Conservation (phyloP, 768 basidiomycete species). For the Suillus lakei region DNA sequence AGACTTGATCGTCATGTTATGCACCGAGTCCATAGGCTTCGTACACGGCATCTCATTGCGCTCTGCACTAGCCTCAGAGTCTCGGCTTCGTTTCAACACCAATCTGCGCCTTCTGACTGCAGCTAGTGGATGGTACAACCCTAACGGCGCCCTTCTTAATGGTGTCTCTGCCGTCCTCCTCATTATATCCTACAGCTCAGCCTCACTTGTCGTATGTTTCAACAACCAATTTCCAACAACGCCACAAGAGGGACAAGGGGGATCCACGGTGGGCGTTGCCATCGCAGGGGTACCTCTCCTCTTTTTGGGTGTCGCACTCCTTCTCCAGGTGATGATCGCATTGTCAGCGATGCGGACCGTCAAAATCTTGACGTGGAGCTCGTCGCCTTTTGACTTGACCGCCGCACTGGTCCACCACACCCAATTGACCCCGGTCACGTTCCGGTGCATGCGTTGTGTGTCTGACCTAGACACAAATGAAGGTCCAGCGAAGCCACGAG, state of each 20-base stretch:
- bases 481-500: not conserved
- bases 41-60: constrained; percentile 31
- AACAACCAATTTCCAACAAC: not conserved
- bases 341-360: not conserved
- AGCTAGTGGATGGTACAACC: constrained; percentile 17
- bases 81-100: constrained; percentile 31
- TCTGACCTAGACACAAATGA: not conserved
- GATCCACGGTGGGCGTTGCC: too few species aligned
- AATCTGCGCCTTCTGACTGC: constrained; percentile 35
- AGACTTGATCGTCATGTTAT: constrained; percentile 29
- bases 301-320: constrained; percentile 3
- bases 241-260: too few species aligned
- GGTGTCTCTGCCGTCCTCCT: constrained; percentile 29
- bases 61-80: constrained; percentile 30
- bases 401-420: not conserved
- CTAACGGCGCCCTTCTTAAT: constrained; percentile 29
- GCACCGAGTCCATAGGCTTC: constrained; percentile 35
- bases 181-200: constrained; percentile 33
- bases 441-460: not conserved
- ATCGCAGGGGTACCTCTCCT: not conserved
- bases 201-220: constrained; percentile 17
- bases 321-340: constrained; percentile 7
- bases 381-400: constrained; percentile 21
- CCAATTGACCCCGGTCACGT: constrained; percentile 13
- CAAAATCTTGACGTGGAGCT: constrained; percentile 30